Conservation (phyloP, 495 filamentous ascomycete genomes). For the Podospora anserina region DNA sequence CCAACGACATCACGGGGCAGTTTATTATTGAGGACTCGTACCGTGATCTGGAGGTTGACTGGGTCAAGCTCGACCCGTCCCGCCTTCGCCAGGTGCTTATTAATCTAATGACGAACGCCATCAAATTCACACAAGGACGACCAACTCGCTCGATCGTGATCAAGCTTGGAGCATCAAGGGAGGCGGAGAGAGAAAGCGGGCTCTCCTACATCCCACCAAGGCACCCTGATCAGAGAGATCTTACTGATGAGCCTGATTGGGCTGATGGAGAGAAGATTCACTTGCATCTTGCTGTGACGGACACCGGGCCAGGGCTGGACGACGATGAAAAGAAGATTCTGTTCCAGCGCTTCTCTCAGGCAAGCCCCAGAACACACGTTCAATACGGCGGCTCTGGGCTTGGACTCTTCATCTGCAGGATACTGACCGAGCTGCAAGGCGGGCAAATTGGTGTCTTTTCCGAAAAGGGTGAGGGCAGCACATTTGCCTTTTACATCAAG, state of each 20-base stretch:
- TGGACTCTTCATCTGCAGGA: constrained; percentile 76
- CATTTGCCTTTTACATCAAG: constrained; percentile 75
- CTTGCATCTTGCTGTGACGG: constrained; percentile 71
- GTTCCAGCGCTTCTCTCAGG: constrained; percentile 80
- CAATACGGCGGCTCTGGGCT: constrained; percentile 81
- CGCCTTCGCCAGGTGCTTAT: constrained; percentile 75
- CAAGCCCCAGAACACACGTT: constrained; percentile 69
- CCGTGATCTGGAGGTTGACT: constrained; percentile 59
- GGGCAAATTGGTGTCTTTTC: constrained; percentile 80
- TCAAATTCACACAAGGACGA: constrained; percentile 70
- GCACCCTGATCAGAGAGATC: constrained; percentile 44
- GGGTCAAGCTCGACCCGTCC: constrained; percentile 76
- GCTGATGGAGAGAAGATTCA: constrained; percentile 64
- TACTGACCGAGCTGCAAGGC: constrained; percentile 75
- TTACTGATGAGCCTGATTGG: constrained; percentile 61
- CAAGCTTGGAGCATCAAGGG: constrained; percentile 62
- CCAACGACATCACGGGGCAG: constrained; percentile 66
- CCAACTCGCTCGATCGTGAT: constrained; percentile 63
- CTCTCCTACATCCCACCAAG: constrained; percentile 57
- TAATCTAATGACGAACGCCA: constrained; percentile 75
- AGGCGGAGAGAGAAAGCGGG: constrained; percentile 46
- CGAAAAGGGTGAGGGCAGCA: constrained; percentile 67
- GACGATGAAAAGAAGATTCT: constrained; percentile 69
- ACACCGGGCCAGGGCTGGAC: constrained; percentile 74
- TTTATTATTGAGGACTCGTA: constrained; percentile 67